Evolutionary conservation across 805 yeast genomes (phyloP).

Genomic region (Yarrowia phangngaensis): DNA sequence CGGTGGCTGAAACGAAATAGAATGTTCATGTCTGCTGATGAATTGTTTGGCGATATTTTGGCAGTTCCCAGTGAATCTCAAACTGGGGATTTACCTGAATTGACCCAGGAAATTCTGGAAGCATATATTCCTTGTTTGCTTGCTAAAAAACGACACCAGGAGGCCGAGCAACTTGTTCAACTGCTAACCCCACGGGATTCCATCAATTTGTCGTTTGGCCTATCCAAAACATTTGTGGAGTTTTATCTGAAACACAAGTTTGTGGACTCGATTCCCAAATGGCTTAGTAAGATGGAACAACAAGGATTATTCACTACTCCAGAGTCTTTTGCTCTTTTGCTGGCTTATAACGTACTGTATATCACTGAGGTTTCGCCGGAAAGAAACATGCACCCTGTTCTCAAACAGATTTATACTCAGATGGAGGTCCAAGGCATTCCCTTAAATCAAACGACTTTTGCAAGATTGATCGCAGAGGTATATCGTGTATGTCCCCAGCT

Average conservation of each 20-base stretch:
- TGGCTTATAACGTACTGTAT: slow-evolving; percentile 7
- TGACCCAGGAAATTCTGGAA: slow-evolving; percentile 21
- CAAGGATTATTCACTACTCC: slow-evolving; percentile 13
- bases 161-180: slow-evolving; percentile 17
- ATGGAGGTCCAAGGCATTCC: slow-evolving; percentile 15
- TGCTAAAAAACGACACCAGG: not conserved
- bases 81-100: not conserved
- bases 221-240: not conserved
- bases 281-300: slow-evolving; percentile 19
- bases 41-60: slow-evolving; percentile 1
- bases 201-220: not conserved
- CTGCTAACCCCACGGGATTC: slow-evolving; percentile 5
- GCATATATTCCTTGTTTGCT: slow-evolving; percentile 7
- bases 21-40: slow-evolving; percentile 1
- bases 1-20: not conserved
- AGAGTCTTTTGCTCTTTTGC: slow-evolving; percentile 25
- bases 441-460: not conserved
- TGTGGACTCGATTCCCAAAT: slow-evolving; percentile 8
- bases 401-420: slow-evolving; percentile 13
- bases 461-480: not conserved
- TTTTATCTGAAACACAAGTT: slow-evolving; percentile 1
- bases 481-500: slow-evolving; percentile 7
- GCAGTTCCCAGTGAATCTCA: slow-evolving; percentile 1
- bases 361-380: slow-evolving; percentile 11
- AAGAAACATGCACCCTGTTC: not conserved